Base-by-base conservation (phyloP, 345 rosid genomes). In the Trapa bicornis region DNA sequence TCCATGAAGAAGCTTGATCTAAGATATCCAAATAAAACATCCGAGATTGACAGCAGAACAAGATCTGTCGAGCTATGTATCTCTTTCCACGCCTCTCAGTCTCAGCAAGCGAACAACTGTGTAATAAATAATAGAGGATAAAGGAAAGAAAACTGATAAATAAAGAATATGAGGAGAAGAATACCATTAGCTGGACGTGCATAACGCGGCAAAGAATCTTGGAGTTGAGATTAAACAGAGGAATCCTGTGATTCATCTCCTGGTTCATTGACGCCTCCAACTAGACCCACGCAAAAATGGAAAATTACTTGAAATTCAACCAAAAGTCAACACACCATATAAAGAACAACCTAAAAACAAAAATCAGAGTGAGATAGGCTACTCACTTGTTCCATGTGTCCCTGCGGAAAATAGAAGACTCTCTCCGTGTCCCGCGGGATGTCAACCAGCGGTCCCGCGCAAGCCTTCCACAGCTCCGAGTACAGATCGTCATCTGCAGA, bases 361-460 rank as follows among this genome's bases (percentile, higher is more conserved):
- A 39, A 63, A 9, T 8, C 17, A 35, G 11, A 6, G 22, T 10
- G 35, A 22, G 17, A 33, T 3, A 13, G 1, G 35, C 2, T 17
- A 61, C 78, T 66, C 72, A 78, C 98, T 77, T 93, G 98, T 67
- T 93, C 97, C 92, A 93, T 88, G 80, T 93, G 97, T 13, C 97
- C 98, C 75, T 92, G 98, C 43, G 98, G 97, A 69, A 92, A 86
- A 69, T 92, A 93, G 80, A 72, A 88, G 17, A 93, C 97, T 63
- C 81, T 79, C 71, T 88, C 87, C 33, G 72, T 76, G 60, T 54
- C 35, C 71, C 73, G 78, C 14, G 98, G 98, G 60, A 90, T 80
- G 62, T 88, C 94, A 64, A 88, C 94, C 9, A 87, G 71, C 66
- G 96, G 90, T 22, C 97, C 97, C 29, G 98, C 96, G 68, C 94